Evolutionary conservation across 2,329 filamentous ascomycete species (phyloP).

Genomic region (Sporothrix phasma): DNA sequence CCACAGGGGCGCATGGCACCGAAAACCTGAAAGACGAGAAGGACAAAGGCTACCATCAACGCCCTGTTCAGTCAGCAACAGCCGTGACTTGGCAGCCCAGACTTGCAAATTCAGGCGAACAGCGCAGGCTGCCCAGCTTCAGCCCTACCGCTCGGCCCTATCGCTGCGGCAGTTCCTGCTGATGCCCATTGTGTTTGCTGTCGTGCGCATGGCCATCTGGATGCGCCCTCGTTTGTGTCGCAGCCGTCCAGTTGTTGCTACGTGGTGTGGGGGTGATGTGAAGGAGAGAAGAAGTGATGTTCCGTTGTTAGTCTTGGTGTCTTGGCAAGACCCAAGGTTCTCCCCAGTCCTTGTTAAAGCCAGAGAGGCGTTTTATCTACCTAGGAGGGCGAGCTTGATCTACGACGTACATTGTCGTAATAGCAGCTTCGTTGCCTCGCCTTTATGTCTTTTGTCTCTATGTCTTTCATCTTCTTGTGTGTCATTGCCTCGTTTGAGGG

Average conservation of each 20-base stretch:
- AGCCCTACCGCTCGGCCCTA: constrained; percentile 23
- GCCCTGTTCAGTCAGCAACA: not conserved
- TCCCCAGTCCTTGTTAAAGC: too few species aligned
- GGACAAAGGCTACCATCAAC: not conserved
- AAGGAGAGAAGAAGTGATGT: not conserved
- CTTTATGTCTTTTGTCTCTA: not conserved
- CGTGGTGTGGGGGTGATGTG: too few species aligned
- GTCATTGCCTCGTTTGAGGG: not conserved
- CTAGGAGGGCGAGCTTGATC: too few species aligned
- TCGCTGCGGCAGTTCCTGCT: constrained; percentile 31
- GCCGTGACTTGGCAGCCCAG: not conserved
- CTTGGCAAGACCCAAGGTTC: not conserved
- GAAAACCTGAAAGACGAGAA: not conserved
- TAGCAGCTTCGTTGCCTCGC: not conserved
- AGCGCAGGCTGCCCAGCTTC: not conserved
- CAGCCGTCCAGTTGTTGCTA: constrained; percentile 12
- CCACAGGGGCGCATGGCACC: not conserved
- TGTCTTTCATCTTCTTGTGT: not conserved
- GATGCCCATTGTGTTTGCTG: constrained; percentile 30
- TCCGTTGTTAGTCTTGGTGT: not conserved
- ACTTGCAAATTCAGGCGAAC: not conserved
- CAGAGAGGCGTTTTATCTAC: too few species aligned
- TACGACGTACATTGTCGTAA: too few species aligned
- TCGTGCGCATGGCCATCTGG: constrained; percentile 28
- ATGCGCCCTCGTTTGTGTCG: constrained; percentile 24